These are phyloP conservation scores for Macrocybe sp. DNA, from an alignment of 1,284 basidiomycete genomes.

Conservation along the genomic window DNA sequence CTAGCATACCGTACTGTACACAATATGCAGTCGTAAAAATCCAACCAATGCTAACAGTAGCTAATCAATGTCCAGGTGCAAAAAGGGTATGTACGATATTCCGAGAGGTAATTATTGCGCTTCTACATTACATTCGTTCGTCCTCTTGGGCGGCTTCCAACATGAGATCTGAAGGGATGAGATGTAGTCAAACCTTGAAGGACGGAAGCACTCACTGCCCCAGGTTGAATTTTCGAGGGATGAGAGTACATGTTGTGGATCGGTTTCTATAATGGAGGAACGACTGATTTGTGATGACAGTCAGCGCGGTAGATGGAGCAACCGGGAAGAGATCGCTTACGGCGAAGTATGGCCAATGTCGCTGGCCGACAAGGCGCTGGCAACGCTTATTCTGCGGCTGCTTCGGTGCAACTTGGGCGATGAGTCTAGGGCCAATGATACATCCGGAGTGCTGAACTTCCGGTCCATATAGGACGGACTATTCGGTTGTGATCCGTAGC, in stretches of 20 bases:
- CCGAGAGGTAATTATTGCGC: neutral
- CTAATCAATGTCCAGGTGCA: too few species aligned
- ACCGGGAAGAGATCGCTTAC: neutral
- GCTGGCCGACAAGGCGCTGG: constrained; percentile 57
- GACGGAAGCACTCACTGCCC: constrained; percentile 48
- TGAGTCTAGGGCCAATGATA: constrained; percentile 41
- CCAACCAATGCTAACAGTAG: too few species aligned
- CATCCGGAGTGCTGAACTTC: constrained; percentile 37
- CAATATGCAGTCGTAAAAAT: too few species aligned
- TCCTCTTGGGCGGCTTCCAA: constrained; percentile 52
- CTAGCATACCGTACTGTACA: too few species aligned
- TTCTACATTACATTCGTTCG: constrained; percentile 15
- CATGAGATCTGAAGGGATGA: constrained; percentile 43
- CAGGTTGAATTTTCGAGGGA: constrained; percentile 65
- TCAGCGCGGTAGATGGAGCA: neutral
- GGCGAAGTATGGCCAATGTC: neutral
- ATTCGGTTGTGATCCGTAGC: constrained; percentile 23
- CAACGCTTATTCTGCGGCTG: constrained; percentile 49
- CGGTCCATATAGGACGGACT: too few species aligned
- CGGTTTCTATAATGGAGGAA: constrained; percentile 44
- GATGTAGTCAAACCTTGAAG: constrained; percentile 6
- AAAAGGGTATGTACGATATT: too few species aligned
- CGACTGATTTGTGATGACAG: constrained; percentile 28
- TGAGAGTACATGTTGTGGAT: constrained; percentile 47
- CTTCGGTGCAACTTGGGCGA: constrained; percentile 47